Base-by-base conservation (phyloP, 331 rosid species). In the Telfairia occidentalis region DNA sequence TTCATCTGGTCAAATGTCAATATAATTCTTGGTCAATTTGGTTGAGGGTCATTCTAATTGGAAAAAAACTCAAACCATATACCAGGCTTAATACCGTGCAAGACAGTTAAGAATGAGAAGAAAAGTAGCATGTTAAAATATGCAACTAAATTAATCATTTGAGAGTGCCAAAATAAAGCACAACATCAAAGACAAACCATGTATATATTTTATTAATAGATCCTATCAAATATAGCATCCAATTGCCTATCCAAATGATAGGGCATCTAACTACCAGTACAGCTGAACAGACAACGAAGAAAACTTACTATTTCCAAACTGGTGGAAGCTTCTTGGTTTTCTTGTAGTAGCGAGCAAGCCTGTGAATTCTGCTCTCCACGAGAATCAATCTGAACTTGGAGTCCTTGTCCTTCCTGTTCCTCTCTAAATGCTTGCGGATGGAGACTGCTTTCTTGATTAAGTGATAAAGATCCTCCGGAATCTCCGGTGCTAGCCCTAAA, bases 281-380 rank as follows among this genome's bases (percentile, higher is more conserved):
- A 52, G 8, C 9, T 26, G 63, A 24, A 12, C 1, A 71, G 15
- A 29, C 5, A 0, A 28, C 7, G 9, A 28, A 32, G 43, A n/a
- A 32, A 48, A 48, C 76, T 72, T 52, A 72, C 76, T 72, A 72
- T 70, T 70, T 70, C 75, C 75, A 70, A 28, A 70, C 75, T 24
- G 75, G 75, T 24, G 75, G 75, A 26, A 72, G 76, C 63, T 72
- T 72, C 76, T 72, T 72, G 30, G 76, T 72, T 38, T 72, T 72
- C 63, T 72, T 72, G 61, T 72, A 72, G 76, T 72, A 72, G 29
- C 76, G 76, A 12, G 76, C 64, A 72, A 72, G 76, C 26, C 75
- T 70, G 57, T 70, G 75, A 15, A 70, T 70, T 70, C 75, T 70
- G 57, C 75, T 70, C 57, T 70, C 75, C 19, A 70, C 75, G 7